A percentile compares a stretch with the other conserved stretches of the same genome.
These are phyloP conservation scores for Trichoderma sp. DNA, from an alignment of 2,329 filamentous ascomycete genomes.

Conservation along the genomic window DNA sequence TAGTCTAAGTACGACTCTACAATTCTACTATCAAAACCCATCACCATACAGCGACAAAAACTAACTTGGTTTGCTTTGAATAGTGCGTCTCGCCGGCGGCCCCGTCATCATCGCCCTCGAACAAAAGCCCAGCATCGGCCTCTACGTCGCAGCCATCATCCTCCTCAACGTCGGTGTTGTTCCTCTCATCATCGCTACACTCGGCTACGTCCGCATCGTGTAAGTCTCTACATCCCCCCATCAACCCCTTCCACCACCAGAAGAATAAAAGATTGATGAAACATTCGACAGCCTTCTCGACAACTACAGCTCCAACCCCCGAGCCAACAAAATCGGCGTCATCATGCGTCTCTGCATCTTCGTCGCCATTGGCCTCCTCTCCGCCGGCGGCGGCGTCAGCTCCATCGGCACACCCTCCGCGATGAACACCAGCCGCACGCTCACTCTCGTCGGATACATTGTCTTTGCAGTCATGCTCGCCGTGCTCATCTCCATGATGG, in stretches of 20 bases:
- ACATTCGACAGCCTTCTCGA: constrained; percentile 23
- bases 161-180: constrained; percentile 33
- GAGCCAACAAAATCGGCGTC: constrained; percentile 22
- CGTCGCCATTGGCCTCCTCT: constrained; percentile 24
- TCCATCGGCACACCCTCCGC: constrained; percentile 5
- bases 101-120: constrained; percentile 29
- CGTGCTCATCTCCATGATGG: constrained; percentile 23
- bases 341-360: constrained; percentile 23
- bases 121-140: constrained; percentile 24
- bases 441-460: constrained; percentile 27
- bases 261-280: neutral
- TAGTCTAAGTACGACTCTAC: constrained; percentile 24
- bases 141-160: constrained; percentile 29
- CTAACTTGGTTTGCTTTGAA: neutral
- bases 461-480: constrained; percentile 25
- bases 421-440: constrained; percentile 18
- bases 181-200: constrained; percentile 28
- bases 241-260: neutral
- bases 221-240: constrained; percentile 13
- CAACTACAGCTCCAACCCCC: constrained; percentile 26
- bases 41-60: neutral
- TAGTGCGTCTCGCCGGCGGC: constrained; percentile 32
- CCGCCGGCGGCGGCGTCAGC: constrained; percentile 25
- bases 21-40: neutral
- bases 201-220: constrained; percentile 31